Conservation (phyloP, 345 rosid species). For the Clausena lansium region DNA sequence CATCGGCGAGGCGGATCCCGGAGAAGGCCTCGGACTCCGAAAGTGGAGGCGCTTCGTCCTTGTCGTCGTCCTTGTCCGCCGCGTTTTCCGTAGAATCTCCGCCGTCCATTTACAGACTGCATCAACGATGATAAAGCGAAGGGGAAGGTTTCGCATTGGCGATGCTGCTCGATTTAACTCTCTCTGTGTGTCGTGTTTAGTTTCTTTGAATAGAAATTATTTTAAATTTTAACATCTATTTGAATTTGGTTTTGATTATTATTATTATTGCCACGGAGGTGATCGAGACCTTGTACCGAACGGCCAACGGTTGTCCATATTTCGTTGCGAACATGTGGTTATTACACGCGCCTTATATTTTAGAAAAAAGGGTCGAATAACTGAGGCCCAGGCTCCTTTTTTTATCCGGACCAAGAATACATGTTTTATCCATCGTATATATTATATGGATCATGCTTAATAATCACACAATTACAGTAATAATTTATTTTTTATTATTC, state of each 20-base stretch:
- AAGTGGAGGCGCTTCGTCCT: slow-evolving; percentile 14
- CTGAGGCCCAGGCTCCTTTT: no score
- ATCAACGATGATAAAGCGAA: slow-evolving; percentile 32
- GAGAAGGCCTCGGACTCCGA: slow-evolving; percentile 21
- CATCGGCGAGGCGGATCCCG: slow-evolving; percentile 41
- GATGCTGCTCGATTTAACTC: slow-evolving; percentile 23
- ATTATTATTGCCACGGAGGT: slow-evolving; percentile 19
- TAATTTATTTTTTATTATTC: no score
- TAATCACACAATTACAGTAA: no score
- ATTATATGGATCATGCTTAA: no score
- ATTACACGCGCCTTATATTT: not conserved
- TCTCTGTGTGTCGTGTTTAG: not conserved
- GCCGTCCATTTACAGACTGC: slow-evolving; percentile 35
- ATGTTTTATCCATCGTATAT: no score
- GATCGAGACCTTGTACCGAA: slow-evolving; percentile 44
- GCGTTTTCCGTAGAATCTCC: slow-evolving; percentile 21
- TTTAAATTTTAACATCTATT: slow-evolving; percentile 5
- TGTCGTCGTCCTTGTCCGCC: slow-evolving; percentile 37
- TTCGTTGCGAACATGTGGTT: not conserved
- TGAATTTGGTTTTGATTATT: slow-evolving; percentile 2
- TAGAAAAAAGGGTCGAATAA: no score
- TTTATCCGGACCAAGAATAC: no score
- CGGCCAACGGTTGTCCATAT: not conserved
- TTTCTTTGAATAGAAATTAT: slow-evolving; percentile 13
- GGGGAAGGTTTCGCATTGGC: slow-evolving; percentile 36